Evolutionary conservation across 148 eudicot species (phyloP).

Genomic region (Camellia granthamiana): DNA sequence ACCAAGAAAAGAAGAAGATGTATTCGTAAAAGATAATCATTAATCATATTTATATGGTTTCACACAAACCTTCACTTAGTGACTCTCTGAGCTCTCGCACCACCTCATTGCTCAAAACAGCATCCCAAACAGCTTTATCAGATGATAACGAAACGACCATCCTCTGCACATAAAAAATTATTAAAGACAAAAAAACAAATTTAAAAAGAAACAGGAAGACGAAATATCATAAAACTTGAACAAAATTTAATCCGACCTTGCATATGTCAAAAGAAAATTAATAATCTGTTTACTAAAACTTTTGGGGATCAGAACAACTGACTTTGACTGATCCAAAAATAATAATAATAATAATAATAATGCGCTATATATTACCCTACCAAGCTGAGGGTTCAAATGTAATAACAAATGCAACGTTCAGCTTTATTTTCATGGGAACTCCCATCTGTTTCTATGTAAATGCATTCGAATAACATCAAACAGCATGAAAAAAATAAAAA

Average conservation of each 20-base stretch:
- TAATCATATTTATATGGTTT: neutral
- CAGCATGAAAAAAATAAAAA: neutral
- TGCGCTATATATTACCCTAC: no score
- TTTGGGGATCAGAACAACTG: no score
- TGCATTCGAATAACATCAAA: neutral
- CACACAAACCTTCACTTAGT: conserved; percentile 46
- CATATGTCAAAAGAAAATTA: neutral
- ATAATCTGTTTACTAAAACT: neutral
- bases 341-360: no score
- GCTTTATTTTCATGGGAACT: neutral
- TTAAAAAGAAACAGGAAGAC: neutral
- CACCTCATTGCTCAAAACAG: conserved; percentile 77
- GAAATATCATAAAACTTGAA: neutral
- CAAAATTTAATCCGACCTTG: neutral
- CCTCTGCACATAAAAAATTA: conserved; percentile 37
- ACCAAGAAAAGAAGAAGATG: neutral
- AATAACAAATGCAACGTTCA: neutral
- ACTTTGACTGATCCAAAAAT: no score
- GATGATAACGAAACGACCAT: conserved; percentile 83
- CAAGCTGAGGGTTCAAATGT: neutral
- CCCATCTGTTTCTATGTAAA: neutral
- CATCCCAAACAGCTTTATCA: conserved; percentile 86
- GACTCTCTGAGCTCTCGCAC: conserved; percentile 72
- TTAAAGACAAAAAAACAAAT: neutral
- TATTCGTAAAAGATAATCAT: neutral